Percentiles rank a stretch among this genome's conserved stretches.
These are phyloP conservation scores for Lactarius hengduanensis DNA, from an alignment of 768 basidiomycete species.

Conservation along the genomic window DNA sequence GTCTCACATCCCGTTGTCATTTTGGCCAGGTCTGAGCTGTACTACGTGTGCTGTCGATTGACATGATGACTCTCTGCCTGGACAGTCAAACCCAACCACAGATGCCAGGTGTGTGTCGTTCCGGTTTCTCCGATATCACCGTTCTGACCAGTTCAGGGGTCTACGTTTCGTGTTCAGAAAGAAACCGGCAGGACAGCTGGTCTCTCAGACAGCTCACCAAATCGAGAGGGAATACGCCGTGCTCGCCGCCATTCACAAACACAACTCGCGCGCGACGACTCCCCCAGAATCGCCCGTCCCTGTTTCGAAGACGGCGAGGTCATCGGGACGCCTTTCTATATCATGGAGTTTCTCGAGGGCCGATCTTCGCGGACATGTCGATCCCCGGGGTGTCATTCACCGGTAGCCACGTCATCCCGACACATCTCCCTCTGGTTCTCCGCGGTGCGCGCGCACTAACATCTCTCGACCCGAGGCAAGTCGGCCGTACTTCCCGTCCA, in stretches of 20 bases:
- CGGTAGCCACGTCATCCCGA: too few species aligned
- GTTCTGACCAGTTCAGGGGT: slow-evolving; percentile 35
- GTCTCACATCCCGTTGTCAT: slow-evolving; percentile 39
- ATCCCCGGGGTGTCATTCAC: slow-evolving; percentile 60
- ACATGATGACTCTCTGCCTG: not conserved
- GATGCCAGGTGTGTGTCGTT: slow-evolving; percentile 49
- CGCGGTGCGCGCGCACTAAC: slow-evolving; percentile 65
- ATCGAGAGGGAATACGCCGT: slow-evolving; percentile 91
- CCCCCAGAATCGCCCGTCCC: slow-evolving; percentile 59
- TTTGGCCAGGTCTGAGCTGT: slow-evolving; percentile 75
- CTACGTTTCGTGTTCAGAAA: slow-evolving; percentile 83
- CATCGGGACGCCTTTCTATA: slow-evolving; percentile 88
- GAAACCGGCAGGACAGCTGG: slow-evolving; percentile 83
- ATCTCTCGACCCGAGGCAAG: slow-evolving; percentile 55
- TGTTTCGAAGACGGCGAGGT: slow-evolving; percentile 77
- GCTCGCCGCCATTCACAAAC: slow-evolving; percentile 67
- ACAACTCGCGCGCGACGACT: slow-evolving; percentile 60
- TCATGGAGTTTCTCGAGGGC: slow-evolving; percentile 95
- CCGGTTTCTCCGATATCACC: slow-evolving; percentile 2
- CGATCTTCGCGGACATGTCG: slow-evolving; percentile 87
- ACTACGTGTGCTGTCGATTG: not conserved
- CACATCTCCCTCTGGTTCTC: slow-evolving; percentile 53
- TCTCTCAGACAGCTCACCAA: slow-evolving; percentile 92
- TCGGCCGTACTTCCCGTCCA: slow-evolving; percentile 82
- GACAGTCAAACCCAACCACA: slow-evolving; percentile 94